Conservation (phyloP, 306 rosid genomes). For the Potentilla sterilis region DNA sequence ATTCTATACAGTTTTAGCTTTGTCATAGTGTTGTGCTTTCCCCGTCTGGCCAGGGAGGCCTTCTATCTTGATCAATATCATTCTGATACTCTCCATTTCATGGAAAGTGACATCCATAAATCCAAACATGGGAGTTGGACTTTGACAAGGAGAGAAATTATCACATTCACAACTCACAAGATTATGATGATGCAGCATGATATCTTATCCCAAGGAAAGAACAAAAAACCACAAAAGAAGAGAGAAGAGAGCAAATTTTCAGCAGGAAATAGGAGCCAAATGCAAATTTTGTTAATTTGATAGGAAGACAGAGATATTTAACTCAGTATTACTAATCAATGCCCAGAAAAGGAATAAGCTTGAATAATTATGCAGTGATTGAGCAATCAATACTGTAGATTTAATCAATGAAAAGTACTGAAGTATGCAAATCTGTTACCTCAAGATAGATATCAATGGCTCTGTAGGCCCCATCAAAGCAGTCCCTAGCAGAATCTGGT, state of each 20-base stretch:
- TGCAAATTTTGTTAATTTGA: background rate
- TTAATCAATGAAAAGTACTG: background rate
- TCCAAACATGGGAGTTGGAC: background rate
- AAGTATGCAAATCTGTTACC: conserved; percentile 37
- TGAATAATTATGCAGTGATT: conserved; percentile 3
- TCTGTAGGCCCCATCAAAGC: conserved; percentile 66
- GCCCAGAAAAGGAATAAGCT: background rate
- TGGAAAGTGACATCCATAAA: conserved; percentile 9
- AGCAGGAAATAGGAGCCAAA: background rate
- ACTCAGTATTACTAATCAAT: background rate
- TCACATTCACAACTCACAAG: conserved; percentile 10
- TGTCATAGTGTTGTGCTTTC: conserved; percentile 2
- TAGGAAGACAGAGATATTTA: background rate
- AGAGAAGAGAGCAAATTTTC: background rate
- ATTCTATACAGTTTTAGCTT: background rate
- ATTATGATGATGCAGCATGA: background rate
- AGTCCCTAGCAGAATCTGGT: conserved; percentile 64
- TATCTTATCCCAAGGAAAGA: background rate
- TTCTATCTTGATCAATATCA: background rate
- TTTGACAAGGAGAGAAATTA: background rate
- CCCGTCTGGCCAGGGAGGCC: background rate
- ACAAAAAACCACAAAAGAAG: background rate
- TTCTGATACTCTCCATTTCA: background rate
- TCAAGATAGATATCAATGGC: conserved; percentile 77
- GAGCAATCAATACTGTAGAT: background rate